A percentile compares a stretch with the other conserved stretches of the same genome.
phyloP scores from a whole-genome alignment of 345 rosid genomes.

The Corchorus olitorius region DNA sequence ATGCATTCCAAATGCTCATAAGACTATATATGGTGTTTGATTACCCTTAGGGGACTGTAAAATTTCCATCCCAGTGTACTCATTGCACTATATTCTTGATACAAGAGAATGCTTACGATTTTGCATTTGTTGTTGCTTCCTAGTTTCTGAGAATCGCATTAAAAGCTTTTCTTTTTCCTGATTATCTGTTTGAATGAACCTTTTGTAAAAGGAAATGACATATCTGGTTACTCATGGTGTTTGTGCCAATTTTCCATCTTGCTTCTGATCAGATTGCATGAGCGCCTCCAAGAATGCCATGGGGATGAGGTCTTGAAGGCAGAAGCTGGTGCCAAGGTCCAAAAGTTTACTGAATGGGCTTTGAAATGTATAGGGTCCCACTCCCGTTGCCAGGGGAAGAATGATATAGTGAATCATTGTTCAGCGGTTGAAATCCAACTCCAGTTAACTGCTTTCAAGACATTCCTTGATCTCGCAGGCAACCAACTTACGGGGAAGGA shows the following conservation, averaged over 20 bases:
- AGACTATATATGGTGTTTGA: not conserved
- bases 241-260: constrained; percentile 19
- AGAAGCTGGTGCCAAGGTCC: constrained; percentile 91
- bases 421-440: constrained; percentile 87
- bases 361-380: constrained; percentile 89
- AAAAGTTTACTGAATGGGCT: constrained; percentile 98
- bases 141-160: not conserved
- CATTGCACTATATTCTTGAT: not conserved
- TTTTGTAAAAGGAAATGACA: too few relatives aligned
- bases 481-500: constrained; percentile 92
- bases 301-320: constrained; percentile 92
- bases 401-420: constrained; percentile 61
- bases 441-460: constrained; percentile 90
- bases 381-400: constrained; percentile 75
- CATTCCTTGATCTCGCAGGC: constrained; percentile 85
- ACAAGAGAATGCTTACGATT: not conserved
- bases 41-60: not conserved
- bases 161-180: not conserved
- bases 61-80: too few relatives aligned
- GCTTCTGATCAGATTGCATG: constrained; percentile 71
- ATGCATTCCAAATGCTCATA: not conserved
- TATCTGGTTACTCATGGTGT: not conserved
- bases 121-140: not conserved
- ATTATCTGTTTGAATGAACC: not conserved
- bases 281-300: constrained; percentile 91